Base-by-base conservation (phyloP, 306 rosid species). In the Malus orientalis region DNA sequence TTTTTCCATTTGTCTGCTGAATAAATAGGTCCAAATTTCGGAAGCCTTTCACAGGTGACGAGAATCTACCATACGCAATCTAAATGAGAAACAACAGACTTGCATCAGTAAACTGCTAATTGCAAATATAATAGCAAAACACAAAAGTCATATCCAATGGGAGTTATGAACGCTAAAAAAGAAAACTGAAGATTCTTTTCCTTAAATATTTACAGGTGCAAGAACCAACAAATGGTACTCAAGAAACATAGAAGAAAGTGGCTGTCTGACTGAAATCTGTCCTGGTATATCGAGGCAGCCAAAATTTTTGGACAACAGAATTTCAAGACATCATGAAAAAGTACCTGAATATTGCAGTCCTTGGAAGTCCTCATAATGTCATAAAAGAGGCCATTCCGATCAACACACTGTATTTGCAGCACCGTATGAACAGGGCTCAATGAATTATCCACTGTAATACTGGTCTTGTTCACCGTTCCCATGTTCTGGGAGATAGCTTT, bases 351-450 rank as follows among this genome's bases (percentile, higher is more conserved):
- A 73, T 93, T 83, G 71, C 82, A 93, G 83, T 93, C 98, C 83
- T 93, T 93, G 69, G 94, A 87, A 54, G 90, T 89, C 84, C 98
- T 87, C 92, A 93, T 71, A 67, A 93, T 85, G 83, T 93, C 98
- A 78, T 91, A 93, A 76, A 91, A 84, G 80, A 91, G 82, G 78
- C 91, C 85, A 78, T 91, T 93, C 77, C 91, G 96, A 45, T 93
- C 91, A 79, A 78, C 84, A 83, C 93, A 91, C 63, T 84, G 84
- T 74, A 93, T 89, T 85, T 93, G 96, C 87, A 93, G 93, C 78
- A 93, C 82, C 62, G 95, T 91, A 80, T 93, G 95, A 42, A 67
- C 86, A 36, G 90, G 91, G 80, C 98, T 93, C 88, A 93, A 40
- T 16, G 82, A 69, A 82, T 93, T 89, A 69, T 93, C 98, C 11